Evolutionary conservation across 2,329 filamentous ascomycete genomes (phyloP).

Genomic region (Cercospora sp.): DNA sequence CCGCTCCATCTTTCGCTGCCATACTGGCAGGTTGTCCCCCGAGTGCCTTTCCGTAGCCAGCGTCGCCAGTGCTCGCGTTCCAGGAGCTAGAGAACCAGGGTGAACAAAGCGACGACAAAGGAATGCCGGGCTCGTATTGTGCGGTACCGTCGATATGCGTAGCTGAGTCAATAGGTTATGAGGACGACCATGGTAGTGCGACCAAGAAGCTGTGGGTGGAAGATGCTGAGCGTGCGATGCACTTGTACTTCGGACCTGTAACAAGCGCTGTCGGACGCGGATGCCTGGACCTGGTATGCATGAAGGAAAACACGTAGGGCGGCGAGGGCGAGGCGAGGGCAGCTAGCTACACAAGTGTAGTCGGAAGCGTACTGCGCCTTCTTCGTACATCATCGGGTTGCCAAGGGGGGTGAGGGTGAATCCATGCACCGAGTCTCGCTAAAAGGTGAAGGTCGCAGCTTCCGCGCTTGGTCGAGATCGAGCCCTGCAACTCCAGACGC

Average conservation of each 20-base stretch:
- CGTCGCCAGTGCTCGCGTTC: constrained; percentile 3
- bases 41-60: neutral
- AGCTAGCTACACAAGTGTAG: neutral
- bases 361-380: constrained; percentile 5
- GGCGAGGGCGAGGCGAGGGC: neutral
- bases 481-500: neutral
- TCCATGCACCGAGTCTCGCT: neutral
- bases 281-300: constrained; percentile 1
- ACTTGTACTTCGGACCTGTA: constrained; percentile 3
- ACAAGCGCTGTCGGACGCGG: constrained; percentile 5
- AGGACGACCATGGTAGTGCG: constrained; percentile 7
- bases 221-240: neutral
- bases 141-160: neutral
- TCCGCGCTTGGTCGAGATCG: neutral
- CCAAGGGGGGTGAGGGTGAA: constrained; percentile 3
- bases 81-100: neutral
- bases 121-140: neutral
- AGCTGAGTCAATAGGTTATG: neutral
- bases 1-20: constrained; percentile 19
- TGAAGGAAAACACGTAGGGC: neutral
- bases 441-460: constrained; percentile 1
- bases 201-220: neutral
- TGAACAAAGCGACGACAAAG: neutral
- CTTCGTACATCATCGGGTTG: constrained; percentile 9
- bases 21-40: constrained; percentile 5